phyloP scores from a whole-genome alignment of 2,329 filamentous ascomycete species.

The Neofusicoccum cordaticola region DNA sequence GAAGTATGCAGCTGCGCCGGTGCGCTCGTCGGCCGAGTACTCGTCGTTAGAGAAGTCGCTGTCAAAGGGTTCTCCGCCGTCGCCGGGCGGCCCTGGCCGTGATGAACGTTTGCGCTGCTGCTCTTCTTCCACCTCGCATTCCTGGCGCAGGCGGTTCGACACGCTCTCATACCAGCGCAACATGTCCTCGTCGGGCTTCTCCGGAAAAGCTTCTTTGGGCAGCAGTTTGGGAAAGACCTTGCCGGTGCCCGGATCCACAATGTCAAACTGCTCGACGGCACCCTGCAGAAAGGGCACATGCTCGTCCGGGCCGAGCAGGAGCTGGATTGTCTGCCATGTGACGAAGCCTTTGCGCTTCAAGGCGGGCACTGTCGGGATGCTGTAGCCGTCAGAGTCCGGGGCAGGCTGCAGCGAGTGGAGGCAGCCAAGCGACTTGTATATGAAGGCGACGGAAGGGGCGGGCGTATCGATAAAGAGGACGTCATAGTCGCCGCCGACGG shows the following conservation, averaged over 20 bases:
- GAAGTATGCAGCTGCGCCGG: constrained; percentile 48
- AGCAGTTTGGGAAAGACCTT: constrained; percentile 57
- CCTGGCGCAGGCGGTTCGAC: constrained; percentile 64
- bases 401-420: constrained; percentile 81
- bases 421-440: constrained; percentile 88
- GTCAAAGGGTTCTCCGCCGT: constrained; percentile 25
- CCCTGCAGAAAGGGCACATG: constrained; percentile 81
- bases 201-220: constrained; percentile 69
- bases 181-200: constrained; percentile 72
- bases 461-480: constrained; percentile 74
- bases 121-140: constrained; percentile 50
- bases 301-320: constrained; percentile 81
- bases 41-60: constrained; percentile 36
- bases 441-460: constrained; percentile 75
- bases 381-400: constrained; percentile 62
- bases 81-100: constrained; percentile 25
- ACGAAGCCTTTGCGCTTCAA: constrained; percentile 82
- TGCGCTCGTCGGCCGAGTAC: constrained; percentile 40
- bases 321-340: constrained; percentile 89
- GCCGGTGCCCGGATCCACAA: constrained; percentile 68
- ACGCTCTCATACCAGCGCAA: constrained; percentile 82
- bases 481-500: constrained; percentile 47
- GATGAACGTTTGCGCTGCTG: constrained; percentile 21
- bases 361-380: constrained; percentile 74
- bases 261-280: constrained; percentile 72